A percentile compares a stretch with the other conserved stretches of the same genome.
Conservation (phyloP, 2,329 filamentous ascomycete genomes). For the Trichothecium sympodiale region DNA sequence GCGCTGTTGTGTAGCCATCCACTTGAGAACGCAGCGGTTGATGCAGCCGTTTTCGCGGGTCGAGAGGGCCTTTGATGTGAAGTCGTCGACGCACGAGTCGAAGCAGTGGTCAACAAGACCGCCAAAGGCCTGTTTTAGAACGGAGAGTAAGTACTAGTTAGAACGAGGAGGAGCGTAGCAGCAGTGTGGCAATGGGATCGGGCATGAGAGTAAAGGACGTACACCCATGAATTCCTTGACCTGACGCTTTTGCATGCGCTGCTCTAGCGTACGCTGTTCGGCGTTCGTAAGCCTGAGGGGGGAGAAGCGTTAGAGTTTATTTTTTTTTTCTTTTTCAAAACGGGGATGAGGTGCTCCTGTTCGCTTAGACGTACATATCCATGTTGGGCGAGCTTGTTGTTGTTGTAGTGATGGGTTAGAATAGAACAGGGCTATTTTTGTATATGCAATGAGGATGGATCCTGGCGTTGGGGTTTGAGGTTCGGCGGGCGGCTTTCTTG, state of each 20-base stretch:
- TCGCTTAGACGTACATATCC: conserved; percentile 9
- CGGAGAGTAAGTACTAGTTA: no score
- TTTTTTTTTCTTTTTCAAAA: neutral
- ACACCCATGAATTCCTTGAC: conserved; percentile 99
- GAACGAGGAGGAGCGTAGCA: no score
- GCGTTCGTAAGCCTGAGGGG: conserved; percentile 49
- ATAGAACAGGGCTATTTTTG: neutral
- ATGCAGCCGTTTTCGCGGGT: conserved; percentile 85
- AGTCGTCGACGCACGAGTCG: conserved; percentile 94
- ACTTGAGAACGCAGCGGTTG: conserved; percentile 91
- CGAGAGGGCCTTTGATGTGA: conserved; percentile 90
- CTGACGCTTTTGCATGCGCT: conserved; percentile 94
- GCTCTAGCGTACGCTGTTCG: conserved; percentile 88
- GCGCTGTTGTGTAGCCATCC: conserved; percentile 82
- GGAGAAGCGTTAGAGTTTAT: neutral
- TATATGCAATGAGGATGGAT: no score
- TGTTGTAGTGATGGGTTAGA: neutral
- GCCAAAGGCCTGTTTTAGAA: conserved; percentile 20
- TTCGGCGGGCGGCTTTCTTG: neutral
- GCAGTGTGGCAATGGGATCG: no score
- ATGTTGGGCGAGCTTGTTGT: no score
- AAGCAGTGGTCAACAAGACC: conserved; percentile 73
- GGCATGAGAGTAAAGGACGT: no score
- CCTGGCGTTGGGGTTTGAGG: no score
- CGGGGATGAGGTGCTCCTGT: neutral